Base-by-base conservation (phyloP, 139 green algal species). In the Chlorella sp. region DNA sequence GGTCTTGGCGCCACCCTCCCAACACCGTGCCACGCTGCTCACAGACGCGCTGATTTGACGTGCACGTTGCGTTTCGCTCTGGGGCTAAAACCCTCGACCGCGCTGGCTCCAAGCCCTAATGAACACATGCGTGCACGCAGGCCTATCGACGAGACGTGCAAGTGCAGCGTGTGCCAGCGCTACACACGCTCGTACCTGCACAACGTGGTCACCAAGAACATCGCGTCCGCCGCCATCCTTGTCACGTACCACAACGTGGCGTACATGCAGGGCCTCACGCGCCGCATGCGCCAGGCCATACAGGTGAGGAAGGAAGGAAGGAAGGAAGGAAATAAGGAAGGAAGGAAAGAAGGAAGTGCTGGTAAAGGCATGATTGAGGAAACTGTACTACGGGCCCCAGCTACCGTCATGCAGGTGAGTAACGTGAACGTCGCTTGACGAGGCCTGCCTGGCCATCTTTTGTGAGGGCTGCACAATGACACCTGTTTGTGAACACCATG, bases 171-270 rank as follows among this genome's bases (percentile, higher is more conserved):
- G 55, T 98, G 93, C 82, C 75, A 77, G 72, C 71, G 79, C 31
- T 95, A 95, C 81, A 92, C 80, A 26, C 80, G 82, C 32, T 64
- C 89, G 5, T 93, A 92, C 80, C 86, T 98, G 61, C 92, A 98
- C 79, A 85, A 86, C 55, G 34, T 95, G 49, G 86, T 92, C 1
- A 80, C 80, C 2, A 80, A 83, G 32, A 87, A 90, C 59, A 80
- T 93, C 1, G 67, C 89, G 14, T 85, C 86, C 35, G 93, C 88
- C 6, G 69, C 85, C 24, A 84, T 86, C 42, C 85, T 98, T 34
- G 77, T 98, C 27, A 88, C 87, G 2, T 88, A 90, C 63, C 93
- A 98, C 88, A 98, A 98, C 82, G 85, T 97, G 4, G 82, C 87
- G 0, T 96, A 96, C 88, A 97, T 88, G 77, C 88, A 91, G 77